These are phyloP conservation scores for Trichoderma koningii DNA, from an alignment of 2,329 filamentous ascomycete species.

Conservation along the genomic window DNA sequence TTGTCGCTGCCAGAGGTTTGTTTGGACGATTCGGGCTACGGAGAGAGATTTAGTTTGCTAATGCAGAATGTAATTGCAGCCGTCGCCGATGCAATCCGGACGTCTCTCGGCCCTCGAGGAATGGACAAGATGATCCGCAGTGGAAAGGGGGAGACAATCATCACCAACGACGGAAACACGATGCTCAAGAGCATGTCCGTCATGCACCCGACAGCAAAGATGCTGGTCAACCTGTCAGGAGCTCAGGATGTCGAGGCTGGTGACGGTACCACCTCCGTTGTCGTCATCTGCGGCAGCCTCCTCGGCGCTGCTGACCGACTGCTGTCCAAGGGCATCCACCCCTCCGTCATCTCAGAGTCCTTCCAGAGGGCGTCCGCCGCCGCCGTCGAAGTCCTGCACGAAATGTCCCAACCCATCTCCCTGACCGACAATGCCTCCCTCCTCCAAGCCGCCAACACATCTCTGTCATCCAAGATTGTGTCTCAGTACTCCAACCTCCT, in stretches of 20 bases:
- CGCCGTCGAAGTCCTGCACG: conserved; percentile 85
- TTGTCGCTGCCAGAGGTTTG: conserved; percentile 91
- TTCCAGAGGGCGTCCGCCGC: conserved; percentile 93
- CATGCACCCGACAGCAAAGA: conserved; percentile 98
- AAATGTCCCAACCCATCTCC: conserved; percentile 93
- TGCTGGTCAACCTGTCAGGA: conserved; percentile 95
- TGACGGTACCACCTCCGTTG: conserved; percentile 96
- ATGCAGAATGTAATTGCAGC: conserved; percentile 52
- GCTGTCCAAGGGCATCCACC: conserved; percentile 91
- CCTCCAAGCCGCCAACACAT: conserved; percentile 94
- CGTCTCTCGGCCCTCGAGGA: conserved; percentile 90
- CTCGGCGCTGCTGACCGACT: conserved; percentile 91
- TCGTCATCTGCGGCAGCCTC: conserved; percentile 94
- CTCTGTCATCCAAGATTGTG: conserved; percentile 97
- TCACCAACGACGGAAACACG: conserved; percentile 99
- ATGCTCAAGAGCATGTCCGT: conserved; percentile 99
- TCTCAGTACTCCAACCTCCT: conserved; percentile 94
- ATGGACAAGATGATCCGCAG: conserved; percentile 99
- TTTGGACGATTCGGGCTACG: neutral
- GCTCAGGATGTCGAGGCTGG: conserved; percentile 98
- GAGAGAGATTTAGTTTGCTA: conserved; percentile 4
- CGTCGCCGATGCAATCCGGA: conserved; percentile 96
- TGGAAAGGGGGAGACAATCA: conserved; percentile 94
- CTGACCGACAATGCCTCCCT: conserved; percentile 86
- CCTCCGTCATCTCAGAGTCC: conserved; percentile 94